Evolutionary conservation across 306 rosid genomes (phyloP).

Genomic region (Sindora glabra): DNA sequence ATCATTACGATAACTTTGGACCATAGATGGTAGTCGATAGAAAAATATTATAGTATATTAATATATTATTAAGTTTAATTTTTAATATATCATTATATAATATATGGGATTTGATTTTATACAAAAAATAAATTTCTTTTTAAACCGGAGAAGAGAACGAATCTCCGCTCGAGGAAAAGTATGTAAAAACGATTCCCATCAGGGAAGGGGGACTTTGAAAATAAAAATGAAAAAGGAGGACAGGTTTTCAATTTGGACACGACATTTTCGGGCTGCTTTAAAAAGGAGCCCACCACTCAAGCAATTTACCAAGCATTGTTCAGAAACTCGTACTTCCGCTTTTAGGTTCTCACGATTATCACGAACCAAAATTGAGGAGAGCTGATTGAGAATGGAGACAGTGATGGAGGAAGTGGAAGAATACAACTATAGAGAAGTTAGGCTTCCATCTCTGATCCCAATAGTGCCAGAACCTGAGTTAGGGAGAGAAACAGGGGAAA

Average conservation of each 20-base stretch:
- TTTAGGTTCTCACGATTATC: background rate
- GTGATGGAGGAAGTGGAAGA: conserved; percentile 64
- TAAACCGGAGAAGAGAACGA: too few species aligned
- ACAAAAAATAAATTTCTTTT: too few species aligned
- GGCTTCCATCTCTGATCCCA: conserved; percentile 40
- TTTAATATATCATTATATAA: too few species aligned
- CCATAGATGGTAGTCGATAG: too few species aligned
- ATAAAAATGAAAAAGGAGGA: background rate
- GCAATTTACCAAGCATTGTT: background rate
- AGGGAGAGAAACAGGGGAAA: conserved; percentile 61
- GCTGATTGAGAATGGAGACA: conserved; percentile 64
- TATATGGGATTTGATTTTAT: too few species aligned
- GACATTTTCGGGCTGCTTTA: background rate
- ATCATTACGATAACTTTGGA: too few species aligned
- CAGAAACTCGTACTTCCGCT: background rate
- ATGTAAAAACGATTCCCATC: too few species aligned
- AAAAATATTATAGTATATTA: too few species aligned
- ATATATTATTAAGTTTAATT: too few species aligned
- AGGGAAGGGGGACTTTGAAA: too few species aligned
- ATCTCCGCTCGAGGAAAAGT: too few species aligned
- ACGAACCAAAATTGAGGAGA: too few species aligned
- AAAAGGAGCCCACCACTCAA: background rate
- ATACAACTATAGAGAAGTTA: conserved; percentile 68
- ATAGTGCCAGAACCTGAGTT: conserved; percentile 44
- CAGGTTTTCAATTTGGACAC: background rate